These are phyloP conservation scores for Talaromyces sp. DNA, from an alignment of 2,329 filamentous ascomycete species.

Conservation along the genomic window DNA sequence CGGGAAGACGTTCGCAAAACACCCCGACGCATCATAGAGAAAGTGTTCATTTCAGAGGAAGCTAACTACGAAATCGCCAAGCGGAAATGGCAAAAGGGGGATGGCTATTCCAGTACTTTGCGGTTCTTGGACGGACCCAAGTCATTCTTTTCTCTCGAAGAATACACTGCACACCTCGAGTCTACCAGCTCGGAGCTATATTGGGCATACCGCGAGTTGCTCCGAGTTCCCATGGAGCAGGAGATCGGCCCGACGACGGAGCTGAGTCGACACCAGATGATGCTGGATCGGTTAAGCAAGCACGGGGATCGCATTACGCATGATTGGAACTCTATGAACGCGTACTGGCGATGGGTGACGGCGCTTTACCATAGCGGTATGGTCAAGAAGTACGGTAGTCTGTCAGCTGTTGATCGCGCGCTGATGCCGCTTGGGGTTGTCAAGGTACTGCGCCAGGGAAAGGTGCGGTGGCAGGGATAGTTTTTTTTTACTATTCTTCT, in stretches of 20 bases:
- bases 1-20: slow-evolving; percentile 37
- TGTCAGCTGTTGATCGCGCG: slow-evolving; percentile 37
- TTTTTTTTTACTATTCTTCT: neutral
- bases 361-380: slow-evolving; percentile 39
- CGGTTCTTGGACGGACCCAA: neutral
- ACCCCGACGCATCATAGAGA: slow-evolving; percentile 28
- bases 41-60: slow-evolving; percentile 42
- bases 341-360: slow-evolving; percentile 42
- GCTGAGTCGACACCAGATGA: slow-evolving; percentile 21
- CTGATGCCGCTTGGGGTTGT: slow-evolving; percentile 41
- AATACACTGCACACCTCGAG: slow-evolving; percentile 34
- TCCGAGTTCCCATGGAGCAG: slow-evolving; percentile 27
- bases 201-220: slow-evolving; percentile 29
- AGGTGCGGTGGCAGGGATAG: slow-evolving; percentile 39
- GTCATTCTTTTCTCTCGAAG: slow-evolving; percentile 37
- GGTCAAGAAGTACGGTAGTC: slow-evolving; percentile 34
- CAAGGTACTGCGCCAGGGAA: slow-evolving; percentile 37
- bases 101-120: slow-evolving; percentile 4
- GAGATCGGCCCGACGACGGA: slow-evolving; percentile 24
- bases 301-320: slow-evolving; percentile 17
- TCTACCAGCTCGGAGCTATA: slow-evolving; percentile 25
- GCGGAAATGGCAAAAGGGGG: slow-evolving; percentile 26
- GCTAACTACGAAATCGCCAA: slow-evolving; percentile 49
- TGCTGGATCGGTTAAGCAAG: neutral
- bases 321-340: slow-evolving; percentile 31